Evolutionary conservation across 441 rosid genomes (phyloP).

Genomic region (Macaranga tanarius): DNA sequence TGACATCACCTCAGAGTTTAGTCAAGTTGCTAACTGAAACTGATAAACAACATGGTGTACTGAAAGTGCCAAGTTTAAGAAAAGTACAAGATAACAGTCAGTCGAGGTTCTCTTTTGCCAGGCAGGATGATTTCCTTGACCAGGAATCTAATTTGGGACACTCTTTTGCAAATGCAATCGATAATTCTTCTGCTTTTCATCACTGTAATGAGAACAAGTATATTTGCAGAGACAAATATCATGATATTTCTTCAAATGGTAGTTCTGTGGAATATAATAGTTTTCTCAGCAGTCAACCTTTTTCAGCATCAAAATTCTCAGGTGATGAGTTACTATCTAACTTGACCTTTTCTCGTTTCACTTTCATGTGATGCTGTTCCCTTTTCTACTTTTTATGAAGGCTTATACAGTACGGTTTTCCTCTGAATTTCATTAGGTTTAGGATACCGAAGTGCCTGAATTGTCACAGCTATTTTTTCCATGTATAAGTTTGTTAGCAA

Average conservation of each 20-base stretch:
- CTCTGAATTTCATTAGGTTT: background rate
- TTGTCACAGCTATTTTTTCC: background rate
- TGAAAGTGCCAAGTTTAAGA: slow-evolving; percentile 44
- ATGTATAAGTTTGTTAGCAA: background rate
- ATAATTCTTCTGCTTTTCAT: slow-evolving; percentile 27
- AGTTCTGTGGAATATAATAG: slow-evolving; percentile 40
- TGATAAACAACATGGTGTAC: slow-evolving; percentile 45
- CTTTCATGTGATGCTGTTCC: background rate
- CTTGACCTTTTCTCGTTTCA: background rate
- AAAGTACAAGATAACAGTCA: slow-evolving; percentile 56
- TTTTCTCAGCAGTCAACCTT: slow-evolving; percentile 38
- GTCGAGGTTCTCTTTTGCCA: slow-evolving; percentile 92
- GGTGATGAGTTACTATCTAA: slow-evolving; percentile 48
- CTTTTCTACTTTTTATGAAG: background rate
- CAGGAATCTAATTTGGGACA: slow-evolving; percentile 39
- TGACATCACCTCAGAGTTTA: slow-evolving; percentile 59
- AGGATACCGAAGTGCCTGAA: slow-evolving; percentile 9
- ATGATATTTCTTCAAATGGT: slow-evolving; percentile 47
- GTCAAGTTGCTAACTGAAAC: slow-evolving; percentile 53
- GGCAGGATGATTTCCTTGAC: slow-evolving; percentile 55
- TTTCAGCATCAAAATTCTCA: slow-evolving; percentile 44
- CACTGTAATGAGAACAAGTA: slow-evolving; percentile 41
- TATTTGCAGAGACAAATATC: slow-evolving; percentile 31
- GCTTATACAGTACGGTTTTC: background rate
- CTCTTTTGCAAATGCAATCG: slow-evolving; percentile 27